Evolutionary conservation across 1,139 yeast genomes (phyloP).

Genomic region (Magnusiomyces tetraspermus): DNA sequence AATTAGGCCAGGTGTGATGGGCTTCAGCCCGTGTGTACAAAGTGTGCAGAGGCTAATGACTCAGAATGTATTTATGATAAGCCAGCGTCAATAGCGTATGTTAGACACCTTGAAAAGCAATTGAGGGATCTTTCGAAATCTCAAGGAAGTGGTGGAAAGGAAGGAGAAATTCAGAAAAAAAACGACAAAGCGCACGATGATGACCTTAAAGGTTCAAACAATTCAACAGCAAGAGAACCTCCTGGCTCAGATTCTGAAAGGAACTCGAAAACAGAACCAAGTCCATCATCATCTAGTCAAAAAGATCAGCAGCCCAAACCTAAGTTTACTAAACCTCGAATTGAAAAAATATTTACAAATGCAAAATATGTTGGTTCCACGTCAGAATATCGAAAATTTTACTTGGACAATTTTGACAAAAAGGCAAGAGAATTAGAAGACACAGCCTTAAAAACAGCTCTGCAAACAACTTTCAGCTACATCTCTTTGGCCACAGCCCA

Average conservation of each 20-base stretch:
- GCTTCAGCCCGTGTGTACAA: conserved; percentile 12
- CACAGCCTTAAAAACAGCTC: conserved; percentile 6
- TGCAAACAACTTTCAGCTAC: conserved; percentile 10
- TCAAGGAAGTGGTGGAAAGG: too few species aligned
- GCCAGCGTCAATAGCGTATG: conserved; percentile 16
- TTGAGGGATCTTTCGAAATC: conserved; percentile 12
- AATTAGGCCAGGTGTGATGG: conserved; percentile 15
- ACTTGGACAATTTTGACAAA: neutral
- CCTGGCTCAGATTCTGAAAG: too few species aligned
- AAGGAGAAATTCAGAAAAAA: too few species aligned
- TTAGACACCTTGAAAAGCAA: conserved; percentile 13
- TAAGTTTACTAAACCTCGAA: too few species aligned
- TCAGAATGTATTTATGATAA: conserved; percentile 13
- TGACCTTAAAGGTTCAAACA: too few species aligned
- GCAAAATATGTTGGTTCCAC: neutral
- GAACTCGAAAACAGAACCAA: too few species aligned
- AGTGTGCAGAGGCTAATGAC: conserved; percentile 13
- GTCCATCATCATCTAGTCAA: too few species aligned
- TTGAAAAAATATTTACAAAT: neutral
- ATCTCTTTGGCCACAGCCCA: conserved; percentile 10
- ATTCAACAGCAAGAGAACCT: too few species aligned
- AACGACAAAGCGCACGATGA: too few species aligned
- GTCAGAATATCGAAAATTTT: neutral
- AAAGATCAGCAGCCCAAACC: too few species aligned
- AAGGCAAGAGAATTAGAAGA: conserved; percentile 3